A percentile compares a stretch with the other conserved stretches of the same genome.
Conservation (phyloP, 2,329 filamentous ascomycete genomes). For the Talaromyces atroroseus region DNA sequence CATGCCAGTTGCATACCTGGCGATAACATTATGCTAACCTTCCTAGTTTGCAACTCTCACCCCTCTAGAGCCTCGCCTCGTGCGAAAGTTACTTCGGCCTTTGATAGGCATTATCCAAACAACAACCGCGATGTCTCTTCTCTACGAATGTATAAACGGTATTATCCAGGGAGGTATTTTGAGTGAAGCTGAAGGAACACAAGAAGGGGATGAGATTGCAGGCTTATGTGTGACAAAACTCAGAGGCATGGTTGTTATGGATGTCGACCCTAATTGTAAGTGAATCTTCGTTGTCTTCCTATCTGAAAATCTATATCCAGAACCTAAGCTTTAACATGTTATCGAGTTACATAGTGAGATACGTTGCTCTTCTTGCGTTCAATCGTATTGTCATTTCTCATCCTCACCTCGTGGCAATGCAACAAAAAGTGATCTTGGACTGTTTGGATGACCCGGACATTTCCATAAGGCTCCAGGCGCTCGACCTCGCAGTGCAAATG, state of each 20-base stretch:
- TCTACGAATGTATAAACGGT: constrained; percentile 98
- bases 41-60: constrained; percentile 85
- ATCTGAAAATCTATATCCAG: not conserved
- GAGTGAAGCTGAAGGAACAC: constrained; percentile 69
- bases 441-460: constrained; percentile 96
- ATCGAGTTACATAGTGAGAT: constrained; percentile 65
- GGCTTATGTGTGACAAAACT: constrained; percentile 88
- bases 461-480: constrained; percentile 85
- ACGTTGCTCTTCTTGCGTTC: constrained; percentile 89
- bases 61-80: constrained; percentile 81
- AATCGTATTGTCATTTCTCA: constrained; percentile 91
- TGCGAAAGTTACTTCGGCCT: constrained; percentile 85
- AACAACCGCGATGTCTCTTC: constrained; percentile 92
- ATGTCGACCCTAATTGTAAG: constrained; percentile 88
- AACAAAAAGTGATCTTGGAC: constrained; percentile 93
- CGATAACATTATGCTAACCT: constrained; percentile 19
- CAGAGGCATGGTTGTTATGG: constrained; percentile 86
- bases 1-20: not conserved
- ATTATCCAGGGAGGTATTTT: constrained; percentile 96
- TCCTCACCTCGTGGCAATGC: constrained; percentile 78
- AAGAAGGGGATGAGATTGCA: constrained; percentile 86
- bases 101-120: constrained; percentile 90
- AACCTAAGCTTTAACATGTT: not conserved
- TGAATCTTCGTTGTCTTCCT: constrained; percentile 16
- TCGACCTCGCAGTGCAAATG: constrained; percentile 91